Conservation (phyloP, 2,329 filamentous ascomycete genomes). For the Phoma herbarum region DNA sequence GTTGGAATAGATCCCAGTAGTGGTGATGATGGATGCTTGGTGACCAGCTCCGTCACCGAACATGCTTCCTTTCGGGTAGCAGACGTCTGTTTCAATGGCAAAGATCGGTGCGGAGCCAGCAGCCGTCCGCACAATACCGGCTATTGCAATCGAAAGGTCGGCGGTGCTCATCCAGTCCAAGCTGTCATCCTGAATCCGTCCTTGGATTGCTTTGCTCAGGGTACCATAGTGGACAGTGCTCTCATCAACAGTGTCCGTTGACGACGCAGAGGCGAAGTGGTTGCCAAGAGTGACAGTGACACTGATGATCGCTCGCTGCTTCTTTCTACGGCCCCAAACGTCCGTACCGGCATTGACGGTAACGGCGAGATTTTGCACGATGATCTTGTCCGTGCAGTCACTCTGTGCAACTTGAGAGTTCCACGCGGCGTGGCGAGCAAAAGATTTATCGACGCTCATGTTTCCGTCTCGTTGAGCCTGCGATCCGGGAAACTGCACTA, state of each 20-base stretch:
- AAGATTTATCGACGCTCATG: slow-evolving; percentile 19
- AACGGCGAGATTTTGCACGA: slow-evolving; percentile 69
- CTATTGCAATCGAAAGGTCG: slow-evolving; percentile 30
- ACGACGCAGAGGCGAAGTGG: slow-evolving; percentile 66
- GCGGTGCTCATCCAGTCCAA: slow-evolving; percentile 37
- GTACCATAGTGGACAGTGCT: slow-evolving; percentile 80
- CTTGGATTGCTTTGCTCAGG: slow-evolving; percentile 71
- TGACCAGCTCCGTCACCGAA: slow-evolving; percentile 69
- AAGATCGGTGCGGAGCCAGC: slow-evolving; percentile 40
- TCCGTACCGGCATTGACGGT: slow-evolving; percentile 67
- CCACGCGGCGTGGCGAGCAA: slow-evolving; percentile 33
- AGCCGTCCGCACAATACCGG: slow-evolving; percentile 28
- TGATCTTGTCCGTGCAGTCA: slow-evolving; percentile 57
- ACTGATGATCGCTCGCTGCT: slow-evolving; percentile 70
- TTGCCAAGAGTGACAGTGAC: slow-evolving; percentile 65
- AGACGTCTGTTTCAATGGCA: slow-evolving; percentile 62
- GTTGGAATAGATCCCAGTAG: slow-evolving; percentile 30
- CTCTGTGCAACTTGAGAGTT: slow-evolving; percentile 32
- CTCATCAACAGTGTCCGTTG: slow-evolving; percentile 67
- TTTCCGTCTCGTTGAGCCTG: neutral
- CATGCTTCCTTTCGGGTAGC: slow-evolving; percentile 73
- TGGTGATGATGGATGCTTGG: slow-evolving; percentile 43
- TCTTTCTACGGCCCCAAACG: slow-evolving; percentile 71
- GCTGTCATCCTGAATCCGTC: slow-evolving; percentile 51
- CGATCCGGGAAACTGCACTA: neutral